A percentile compares a stretch with the other conserved stretches of the same genome.
Evolutionary conservation across 2,329 filamentous ascomycete species (phyloP).

Genomic region (Pseudopyrenochaeta lycopersici): DNA sequence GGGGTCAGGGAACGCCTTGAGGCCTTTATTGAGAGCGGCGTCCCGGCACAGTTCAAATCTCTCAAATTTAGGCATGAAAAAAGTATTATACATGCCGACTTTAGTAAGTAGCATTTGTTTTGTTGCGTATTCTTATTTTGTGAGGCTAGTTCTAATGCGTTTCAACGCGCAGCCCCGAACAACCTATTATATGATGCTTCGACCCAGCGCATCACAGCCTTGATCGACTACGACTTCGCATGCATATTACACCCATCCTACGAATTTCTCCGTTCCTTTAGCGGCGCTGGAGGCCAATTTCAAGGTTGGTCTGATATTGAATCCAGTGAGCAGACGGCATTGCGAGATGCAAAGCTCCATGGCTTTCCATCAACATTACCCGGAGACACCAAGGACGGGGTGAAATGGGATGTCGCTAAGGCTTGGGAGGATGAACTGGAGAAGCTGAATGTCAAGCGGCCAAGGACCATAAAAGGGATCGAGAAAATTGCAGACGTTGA

Average conservation of each 20-base stretch:
- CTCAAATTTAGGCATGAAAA: too few relatives aligned
- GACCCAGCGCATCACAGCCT: conserved; percentile 36
- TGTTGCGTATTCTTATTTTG: too few relatives aligned
- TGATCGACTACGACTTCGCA: conserved; percentile 40
- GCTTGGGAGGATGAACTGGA: too few relatives aligned
- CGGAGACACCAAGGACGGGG: conserved; percentile 15
- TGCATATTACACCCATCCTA: conserved; percentile 31
- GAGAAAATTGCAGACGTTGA: conserved; percentile 34
- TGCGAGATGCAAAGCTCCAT: conserved; percentile 33
- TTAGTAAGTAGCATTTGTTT: too few relatives aligned
- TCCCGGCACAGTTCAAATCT: conserved; percentile 28
- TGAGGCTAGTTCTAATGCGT: background rate
- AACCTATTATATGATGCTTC: conserved; percentile 39
- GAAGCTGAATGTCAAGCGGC: conserved; percentile 8
- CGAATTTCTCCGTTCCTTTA: conserved; percentile 36
- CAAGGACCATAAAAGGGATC: conserved; percentile 33
- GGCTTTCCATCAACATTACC: conserved; percentile 33
- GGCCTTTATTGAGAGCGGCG: conserved; percentile 32
- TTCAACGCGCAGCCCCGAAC: conserved; percentile 22
- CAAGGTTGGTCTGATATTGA: conserved; percentile 28
- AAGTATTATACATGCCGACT: too few relatives aligned
- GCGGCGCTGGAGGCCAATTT: conserved; percentile 29
- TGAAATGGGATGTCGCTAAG: conserved; percentile 11
- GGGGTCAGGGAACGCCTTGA: conserved; percentile 40
- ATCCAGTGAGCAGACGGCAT: conserved; percentile 21